Conservation (phyloP, 495 filamentous ascomycete species). For the Xylona heveae region DNA sequence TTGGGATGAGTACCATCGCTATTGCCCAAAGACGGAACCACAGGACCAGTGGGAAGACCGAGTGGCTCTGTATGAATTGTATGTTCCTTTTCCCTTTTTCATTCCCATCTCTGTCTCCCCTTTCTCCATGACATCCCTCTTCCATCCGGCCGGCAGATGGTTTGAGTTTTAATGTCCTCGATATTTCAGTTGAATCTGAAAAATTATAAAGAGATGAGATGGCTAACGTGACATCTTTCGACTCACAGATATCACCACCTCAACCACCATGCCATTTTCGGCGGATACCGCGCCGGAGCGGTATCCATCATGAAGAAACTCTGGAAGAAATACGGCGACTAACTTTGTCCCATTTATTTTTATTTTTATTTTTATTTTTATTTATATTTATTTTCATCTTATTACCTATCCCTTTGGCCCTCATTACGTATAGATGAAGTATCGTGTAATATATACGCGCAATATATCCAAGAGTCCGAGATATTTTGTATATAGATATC, state of each 20-base stretch:
- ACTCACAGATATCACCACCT: slow-evolving; percentile 59
- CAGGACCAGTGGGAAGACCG: slow-evolving; percentile 69
- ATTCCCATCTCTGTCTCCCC: neutral
- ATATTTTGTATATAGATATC: too few relatives aligned
- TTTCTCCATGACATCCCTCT: too few relatives aligned
- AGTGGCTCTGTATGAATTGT: slow-evolving; percentile 62
- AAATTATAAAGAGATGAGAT: neutral
- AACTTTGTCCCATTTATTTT: too few relatives aligned
- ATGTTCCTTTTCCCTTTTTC: slow-evolving; percentile 17
- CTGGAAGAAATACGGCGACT: slow-evolving; percentile 41
- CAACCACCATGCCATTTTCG: slow-evolving; percentile 74
- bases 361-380: too few relatives aligned
- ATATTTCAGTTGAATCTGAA: too few relatives aligned
- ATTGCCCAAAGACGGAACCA: slow-evolving; percentile 63
- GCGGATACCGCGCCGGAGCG: slow-evolving; percentile 50
- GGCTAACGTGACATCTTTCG: neutral
- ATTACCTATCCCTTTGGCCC: too few relatives aligned
- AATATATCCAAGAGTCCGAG: too few relatives aligned
- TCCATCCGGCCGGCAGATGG: too few relatives aligned
- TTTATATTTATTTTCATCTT: too few relatives aligned
- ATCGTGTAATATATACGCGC: too few relatives aligned
- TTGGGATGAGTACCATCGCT: slow-evolving; percentile 50
- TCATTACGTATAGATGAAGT: too few relatives aligned
- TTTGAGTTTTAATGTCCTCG: too few relatives aligned
- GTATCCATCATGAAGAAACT: slow-evolving; percentile 55